Evolutionary conservation across 805 yeast genomes (phyloP).

Genomic region (Crinitomyces ghanaensis): DNA sequence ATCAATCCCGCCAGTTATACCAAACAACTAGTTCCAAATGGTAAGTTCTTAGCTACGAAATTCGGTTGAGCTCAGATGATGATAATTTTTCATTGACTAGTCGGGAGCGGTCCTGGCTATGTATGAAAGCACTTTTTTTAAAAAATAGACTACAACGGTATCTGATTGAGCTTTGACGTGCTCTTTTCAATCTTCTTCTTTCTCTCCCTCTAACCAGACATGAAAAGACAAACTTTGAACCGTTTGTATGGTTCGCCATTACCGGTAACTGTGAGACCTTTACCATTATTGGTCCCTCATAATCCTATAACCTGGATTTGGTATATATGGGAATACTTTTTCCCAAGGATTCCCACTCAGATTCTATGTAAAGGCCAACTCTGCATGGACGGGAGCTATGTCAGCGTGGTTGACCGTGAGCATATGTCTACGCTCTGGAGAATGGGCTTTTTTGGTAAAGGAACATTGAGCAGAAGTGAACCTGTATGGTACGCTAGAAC

Average conservation of each 20-base stretch:
- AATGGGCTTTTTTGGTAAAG: conserved; percentile 90
- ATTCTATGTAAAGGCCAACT: neutral
- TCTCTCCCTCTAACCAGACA: neutral
- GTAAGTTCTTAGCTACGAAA: too few species aligned
- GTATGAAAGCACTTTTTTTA: too few species aligned
- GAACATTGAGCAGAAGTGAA: conserved; percentile 77
- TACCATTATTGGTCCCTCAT: conserved; percentile 48
- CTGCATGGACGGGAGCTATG: conserved; percentile 19
- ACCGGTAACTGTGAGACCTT: conserved; percentile 39
- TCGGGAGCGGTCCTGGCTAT: too few species aligned
- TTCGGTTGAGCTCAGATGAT: too few species aligned
- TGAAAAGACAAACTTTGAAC: conserved; percentile 6
- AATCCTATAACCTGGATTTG: conserved; percentile 57
- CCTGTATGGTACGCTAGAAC: conserved; percentile 82
- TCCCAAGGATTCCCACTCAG: conserved; percentile 8
- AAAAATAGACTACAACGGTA: conserved; percentile 94
- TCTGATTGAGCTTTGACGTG: conserved; percentile 37
- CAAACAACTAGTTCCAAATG: too few species aligned
- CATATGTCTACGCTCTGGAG: conserved; percentile 60
- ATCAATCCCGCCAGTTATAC: too few species aligned
- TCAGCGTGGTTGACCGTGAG: conserved; percentile 25
- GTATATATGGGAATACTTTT: conserved; percentile 27
- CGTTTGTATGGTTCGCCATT: conserved; percentile 39
- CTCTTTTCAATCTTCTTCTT: conserved; percentile 9
- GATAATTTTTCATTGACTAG: too few species aligned